phyloP scores from a whole-genome alignment of 2,329 filamentous ascomycete genomes.

The Calonectria pseudoturangicola region DNA sequence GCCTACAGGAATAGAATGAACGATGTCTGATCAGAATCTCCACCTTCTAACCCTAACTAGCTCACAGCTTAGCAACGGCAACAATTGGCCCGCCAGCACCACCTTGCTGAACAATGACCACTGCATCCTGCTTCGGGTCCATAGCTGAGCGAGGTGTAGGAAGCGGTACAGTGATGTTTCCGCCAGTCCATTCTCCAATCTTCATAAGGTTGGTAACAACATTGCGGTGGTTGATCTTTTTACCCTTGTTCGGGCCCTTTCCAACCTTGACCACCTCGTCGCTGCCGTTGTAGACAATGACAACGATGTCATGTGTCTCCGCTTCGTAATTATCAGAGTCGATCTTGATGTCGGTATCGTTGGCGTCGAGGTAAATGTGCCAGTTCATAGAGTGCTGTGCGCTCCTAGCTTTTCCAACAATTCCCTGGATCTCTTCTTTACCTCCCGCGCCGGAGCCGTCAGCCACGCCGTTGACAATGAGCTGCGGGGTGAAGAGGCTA shows the following conservation, averaged over 20 bases:
- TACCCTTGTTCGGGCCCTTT: slow-evolving; percentile 60
- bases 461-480: slow-evolving; percentile 55
- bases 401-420: slow-evolving; percentile 41
- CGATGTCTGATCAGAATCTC: background rate
- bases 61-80: slow-evolving; percentile 49
- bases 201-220: slow-evolving; percentile 57
- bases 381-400: slow-evolving; percentile 38
- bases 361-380: slow-evolving; percentile 52
- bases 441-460: slow-evolving; percentile 53
- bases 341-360: slow-evolving; percentile 49
- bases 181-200: slow-evolving; percentile 60
- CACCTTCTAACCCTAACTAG: background rate
- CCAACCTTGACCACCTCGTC: slow-evolving; percentile 56
- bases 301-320: slow-evolving; percentile 43
- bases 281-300: slow-evolving; percentile 54
- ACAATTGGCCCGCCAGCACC: slow-evolving; percentile 54
- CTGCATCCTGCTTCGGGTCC: slow-evolving; percentile 52
- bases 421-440: slow-evolving; percentile 48
- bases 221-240: slow-evolving; percentile 59
- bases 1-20: background rate
- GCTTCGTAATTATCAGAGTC: slow-evolving; percentile 48
- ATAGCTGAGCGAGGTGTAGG: slow-evolving; percentile 49
- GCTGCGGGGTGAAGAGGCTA: slow-evolving; percentile 57
- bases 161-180: slow-evolving; percentile 53
- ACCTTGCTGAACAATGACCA: slow-evolving; percentile 54